phyloP scores from a whole-genome alignment of 2,329 filamentous ascomycete species.

The Domatiomyces catenatus region DNA sequence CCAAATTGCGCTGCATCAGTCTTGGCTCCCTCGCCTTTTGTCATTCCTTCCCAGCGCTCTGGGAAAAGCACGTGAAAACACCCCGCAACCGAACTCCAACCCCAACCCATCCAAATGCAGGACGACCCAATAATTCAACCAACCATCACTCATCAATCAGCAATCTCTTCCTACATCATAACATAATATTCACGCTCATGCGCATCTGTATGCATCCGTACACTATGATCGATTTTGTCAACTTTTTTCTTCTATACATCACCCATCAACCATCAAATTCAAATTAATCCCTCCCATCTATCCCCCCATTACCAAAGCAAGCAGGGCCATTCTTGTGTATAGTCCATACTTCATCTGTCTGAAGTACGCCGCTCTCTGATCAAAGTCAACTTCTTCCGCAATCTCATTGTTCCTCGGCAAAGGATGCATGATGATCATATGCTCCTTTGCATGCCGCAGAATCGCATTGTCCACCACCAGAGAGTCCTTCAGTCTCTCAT shows the following conservation, averaged over 20 bases:
- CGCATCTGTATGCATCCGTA: too few species aligned
- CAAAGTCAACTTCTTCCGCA: conserved; percentile 90
- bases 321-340: conserved; percentile 92
- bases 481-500: conserved; percentile 73
- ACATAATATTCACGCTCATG: too few species aligned
- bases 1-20: too few species aligned
- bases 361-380: conserved; percentile 93
- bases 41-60: too few species aligned
- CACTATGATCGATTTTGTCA: too few species aligned
- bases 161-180: too few species aligned
- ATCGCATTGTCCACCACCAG: conserved; percentile 84
- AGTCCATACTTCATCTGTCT: conserved; percentile 96
- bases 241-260: background rate
- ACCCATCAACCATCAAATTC: background rate
- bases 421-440: conserved; percentile 91
- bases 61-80: too few species aligned
- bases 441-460: conserved; percentile 76
- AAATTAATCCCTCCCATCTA: background rate
- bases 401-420: conserved; percentile 88
- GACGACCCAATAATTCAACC: too few species aligned
- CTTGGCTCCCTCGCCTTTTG: too few species aligned
- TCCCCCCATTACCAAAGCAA: conserved; percentile 71
- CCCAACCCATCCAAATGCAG: too few species aligned
- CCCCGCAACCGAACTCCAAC: too few species aligned
- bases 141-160: too few species aligned